Evolutionary conservation across 352 stramenopile genomes (phyloP), one percentile per base, ranked within the genome.

Genomic region (Globisporangium paroecandrum): DNA sequence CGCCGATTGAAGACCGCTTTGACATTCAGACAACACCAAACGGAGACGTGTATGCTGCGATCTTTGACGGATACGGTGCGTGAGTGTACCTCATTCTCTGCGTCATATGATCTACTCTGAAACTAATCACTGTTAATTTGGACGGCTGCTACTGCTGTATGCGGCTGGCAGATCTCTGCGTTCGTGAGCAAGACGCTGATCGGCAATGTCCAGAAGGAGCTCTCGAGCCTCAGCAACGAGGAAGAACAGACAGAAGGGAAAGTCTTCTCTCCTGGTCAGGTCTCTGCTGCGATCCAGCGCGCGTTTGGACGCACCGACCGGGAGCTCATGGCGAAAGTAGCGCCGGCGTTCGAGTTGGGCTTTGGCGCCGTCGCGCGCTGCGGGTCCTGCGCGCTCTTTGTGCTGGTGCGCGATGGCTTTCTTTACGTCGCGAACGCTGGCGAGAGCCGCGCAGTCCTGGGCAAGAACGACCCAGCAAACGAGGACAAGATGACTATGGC

Each of bases 81-180:
- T 25, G n/a, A 55, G 8, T 46, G 18, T 29, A 29, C 24, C 10
- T 15, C 12, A 24, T 7, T 47, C 27, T 43, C 9, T 57, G 10
- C 29, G 56, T 46, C 29, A 15, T n/a, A 0, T 47, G 20, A 65
- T 20, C 12, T 46, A 46, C 5, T 57, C 54, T 56, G 41, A 27
- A 15, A n/a, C 27, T 56, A 22, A 51, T 25, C 18, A 22, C 22
- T 29, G 27, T 64, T 58, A 13, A 2, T 61, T 46, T 15, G 56
- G 68, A 29, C 15, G 22, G 38, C 4, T 32, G 5, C 38, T 46
- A 7, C 38, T 46, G 12, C 13, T 46, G 4, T 69, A 90, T 81
- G 84, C n/a, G 91, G 89, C 25, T 98, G 93, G 91, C 93, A 98
- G 60, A 90, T 95, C 22, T 90, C 90, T 0, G 89, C 98, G 65